Conservation (phyloP, 345 rosid species). For the Murraya paniculata region DNA sequence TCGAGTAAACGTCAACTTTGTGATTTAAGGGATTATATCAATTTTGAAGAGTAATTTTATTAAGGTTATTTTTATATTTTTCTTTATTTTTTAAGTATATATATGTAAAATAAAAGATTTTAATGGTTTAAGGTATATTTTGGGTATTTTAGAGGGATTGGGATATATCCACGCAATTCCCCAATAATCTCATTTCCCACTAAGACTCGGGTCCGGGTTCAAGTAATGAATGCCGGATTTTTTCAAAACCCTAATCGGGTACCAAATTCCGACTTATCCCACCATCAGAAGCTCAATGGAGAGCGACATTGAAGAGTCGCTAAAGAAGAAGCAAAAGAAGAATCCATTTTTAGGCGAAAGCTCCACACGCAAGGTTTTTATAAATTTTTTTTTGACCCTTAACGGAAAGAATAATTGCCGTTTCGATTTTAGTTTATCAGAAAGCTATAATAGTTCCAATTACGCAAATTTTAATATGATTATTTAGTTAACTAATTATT, state of each 20-base stretch:
- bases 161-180: too few relatives aligned
- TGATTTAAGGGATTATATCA: too few relatives aligned
- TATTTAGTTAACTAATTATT: neutral
- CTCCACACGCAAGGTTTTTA: conserved; percentile 22
- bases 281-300: conserved; percentile 18
- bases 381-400: neutral
- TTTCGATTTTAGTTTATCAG: neutral
- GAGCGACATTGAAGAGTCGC: conserved; percentile 35
- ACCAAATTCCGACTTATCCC: neutral
- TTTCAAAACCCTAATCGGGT: conserved; percentile 10
- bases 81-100: too few relatives aligned
- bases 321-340: conserved; percentile 30
- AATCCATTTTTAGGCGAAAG: conserved; percentile 15
- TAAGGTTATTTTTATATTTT: too few relatives aligned
- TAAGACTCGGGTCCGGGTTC: neutral
- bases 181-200: neutral
- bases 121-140: too few relatives aligned
- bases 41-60: too few relatives aligned
- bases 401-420: too few relatives aligned
- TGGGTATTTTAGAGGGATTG: too few relatives aligned
- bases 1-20: too few relatives aligned
- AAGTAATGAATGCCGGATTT: neutral
- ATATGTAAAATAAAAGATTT: too few relatives aligned
- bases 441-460: neutral
- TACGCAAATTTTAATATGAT: neutral